A percentile compares a stretch with the other conserved stretches of the same genome.
Evolutionary conservation across 305 asterid genomes (phyloP).

Genomic region (Rubia tinctorum): DNA sequence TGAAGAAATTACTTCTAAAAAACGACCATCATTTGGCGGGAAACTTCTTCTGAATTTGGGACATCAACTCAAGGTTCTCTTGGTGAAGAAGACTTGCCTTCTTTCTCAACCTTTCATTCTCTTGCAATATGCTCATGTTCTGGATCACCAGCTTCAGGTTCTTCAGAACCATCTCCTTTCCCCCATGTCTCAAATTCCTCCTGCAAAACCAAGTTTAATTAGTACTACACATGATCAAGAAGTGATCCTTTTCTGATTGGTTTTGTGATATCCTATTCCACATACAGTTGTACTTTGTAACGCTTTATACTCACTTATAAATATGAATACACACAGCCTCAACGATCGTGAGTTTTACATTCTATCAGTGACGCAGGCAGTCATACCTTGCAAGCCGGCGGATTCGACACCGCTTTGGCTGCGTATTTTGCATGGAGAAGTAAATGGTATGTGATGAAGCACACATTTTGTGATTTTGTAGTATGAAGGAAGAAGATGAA

Average conservation of each 20-base stretch:
- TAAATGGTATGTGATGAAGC: slow-evolving; percentile 24
- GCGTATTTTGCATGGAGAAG: slow-evolving; percentile 27
- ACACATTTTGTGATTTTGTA: slow-evolving; percentile 32
- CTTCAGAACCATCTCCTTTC: slow-evolving; percentile 39
- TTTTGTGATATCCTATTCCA: no score
- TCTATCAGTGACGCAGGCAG: neutral
- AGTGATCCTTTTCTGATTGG: no score
- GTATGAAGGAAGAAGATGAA: neutral
- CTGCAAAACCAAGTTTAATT: slow-evolving; percentile 21
- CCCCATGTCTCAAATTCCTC: slow-evolving; percentile 25
- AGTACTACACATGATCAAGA: neutral
- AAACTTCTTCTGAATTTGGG: slow-evolving; percentile 35
- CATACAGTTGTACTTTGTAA: no score
- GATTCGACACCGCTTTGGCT: slow-evolving; percentile 30
- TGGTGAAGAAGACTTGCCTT: slow-evolving; percentile 54
- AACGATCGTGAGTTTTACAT: no score
- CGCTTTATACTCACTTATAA: no score
- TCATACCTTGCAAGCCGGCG: slow-evolving; percentile 47
- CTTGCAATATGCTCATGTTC: slow-evolving; percentile 60
- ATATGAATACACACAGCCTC: no score
- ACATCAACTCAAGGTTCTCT: slow-evolving; percentile 58
- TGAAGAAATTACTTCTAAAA: neutral
- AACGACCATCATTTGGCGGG: slow-evolving; percentile 3
- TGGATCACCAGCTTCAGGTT: slow-evolving; percentile 67
- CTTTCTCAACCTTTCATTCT: slow-evolving; percentile 57